Evolutionary conservation across 1,284 basidiomycete species (phyloP).

Genomic region (Cryptococcus amylolentus): DNA sequence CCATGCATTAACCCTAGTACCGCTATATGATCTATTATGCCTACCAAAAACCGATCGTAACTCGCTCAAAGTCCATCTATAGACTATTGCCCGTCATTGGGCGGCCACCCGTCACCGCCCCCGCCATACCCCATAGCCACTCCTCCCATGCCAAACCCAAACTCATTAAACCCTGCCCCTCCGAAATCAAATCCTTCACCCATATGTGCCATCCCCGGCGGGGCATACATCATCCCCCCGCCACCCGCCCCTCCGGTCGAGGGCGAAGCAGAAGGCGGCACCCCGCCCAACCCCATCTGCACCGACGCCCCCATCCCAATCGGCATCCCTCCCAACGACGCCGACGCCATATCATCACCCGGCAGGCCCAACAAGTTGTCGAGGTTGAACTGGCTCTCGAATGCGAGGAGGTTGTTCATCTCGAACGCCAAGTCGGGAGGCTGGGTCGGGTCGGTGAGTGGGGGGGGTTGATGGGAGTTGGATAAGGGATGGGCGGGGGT

Average conservation of each 20-base stretch:
- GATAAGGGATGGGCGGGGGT: constrained; percentile 80
- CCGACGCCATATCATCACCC: constrained; percentile 20
- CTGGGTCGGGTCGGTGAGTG: not conserved
- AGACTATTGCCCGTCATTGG: not conserved
- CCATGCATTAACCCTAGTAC: no score
- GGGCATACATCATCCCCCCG: not conserved
- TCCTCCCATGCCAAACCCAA: constrained; percentile 13
- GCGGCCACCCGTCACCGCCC: no score
- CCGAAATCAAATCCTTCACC: not conserved
- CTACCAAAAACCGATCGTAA: not conserved
- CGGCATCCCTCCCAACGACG: not conserved
- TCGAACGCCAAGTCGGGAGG: constrained; percentile 15
- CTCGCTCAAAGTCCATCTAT: not conserved
- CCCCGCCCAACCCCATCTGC: not conserved
- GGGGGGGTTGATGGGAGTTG: constrained; percentile 69
- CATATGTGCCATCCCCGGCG: not conserved
- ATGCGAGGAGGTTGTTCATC: constrained; percentile 20
- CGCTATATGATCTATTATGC: no score
- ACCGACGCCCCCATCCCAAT: not conserved
- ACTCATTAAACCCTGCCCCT: constrained; percentile 10
- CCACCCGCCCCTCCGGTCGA: not conserved
- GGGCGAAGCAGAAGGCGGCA: no score
- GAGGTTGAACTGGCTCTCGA: constrained; percentile 22
- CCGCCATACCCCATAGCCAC: constrained; percentile 3
- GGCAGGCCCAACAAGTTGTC: constrained; percentile 24